These are phyloP conservation scores for Blastomyces parvus DNA, from an alignment of 2,329 filamentous ascomycete species.

Conservation along the genomic window DNA sequence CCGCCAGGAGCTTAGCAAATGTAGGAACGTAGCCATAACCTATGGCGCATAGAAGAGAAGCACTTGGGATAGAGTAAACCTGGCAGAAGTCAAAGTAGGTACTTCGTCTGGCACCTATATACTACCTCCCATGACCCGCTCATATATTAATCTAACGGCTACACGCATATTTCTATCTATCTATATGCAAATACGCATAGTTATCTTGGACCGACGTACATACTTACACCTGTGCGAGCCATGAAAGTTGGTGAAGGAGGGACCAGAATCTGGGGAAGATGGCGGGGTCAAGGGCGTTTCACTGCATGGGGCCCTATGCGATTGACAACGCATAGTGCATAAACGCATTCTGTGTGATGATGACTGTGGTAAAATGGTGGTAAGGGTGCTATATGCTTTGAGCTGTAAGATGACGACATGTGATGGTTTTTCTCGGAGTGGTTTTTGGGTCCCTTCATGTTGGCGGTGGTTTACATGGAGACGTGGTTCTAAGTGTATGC, in stretches of 20 bases:
- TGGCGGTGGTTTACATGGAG: background rate
- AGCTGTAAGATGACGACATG: background rate
- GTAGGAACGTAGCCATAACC: background rate
- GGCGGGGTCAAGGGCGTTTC: background rate
- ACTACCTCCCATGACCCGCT: background rate
- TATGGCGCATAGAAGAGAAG: background rate
- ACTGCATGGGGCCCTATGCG: background rate
- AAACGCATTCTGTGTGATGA: background rate
- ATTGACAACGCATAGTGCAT: background rate
- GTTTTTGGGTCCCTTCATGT: background rate
- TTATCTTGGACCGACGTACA: no score
- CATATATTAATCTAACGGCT: background rate
- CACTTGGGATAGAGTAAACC: background rate
- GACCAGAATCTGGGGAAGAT: no score
- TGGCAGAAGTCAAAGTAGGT: background rate
- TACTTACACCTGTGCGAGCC: no score
- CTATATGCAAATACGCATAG: background rate
- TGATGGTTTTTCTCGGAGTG: background rate
- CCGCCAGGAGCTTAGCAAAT: background rate
- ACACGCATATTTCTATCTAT: background rate
- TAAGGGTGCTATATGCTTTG: background rate
- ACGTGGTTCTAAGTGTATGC: background rate
- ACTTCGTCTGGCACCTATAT: background rate
- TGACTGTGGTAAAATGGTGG: background rate
- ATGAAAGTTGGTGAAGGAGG: no score